These are phyloP conservation scores for Hortaea werneckii DNA, from an alignment of 2,329 filamentous ascomycete genomes.

Conservation along the genomic window DNA sequence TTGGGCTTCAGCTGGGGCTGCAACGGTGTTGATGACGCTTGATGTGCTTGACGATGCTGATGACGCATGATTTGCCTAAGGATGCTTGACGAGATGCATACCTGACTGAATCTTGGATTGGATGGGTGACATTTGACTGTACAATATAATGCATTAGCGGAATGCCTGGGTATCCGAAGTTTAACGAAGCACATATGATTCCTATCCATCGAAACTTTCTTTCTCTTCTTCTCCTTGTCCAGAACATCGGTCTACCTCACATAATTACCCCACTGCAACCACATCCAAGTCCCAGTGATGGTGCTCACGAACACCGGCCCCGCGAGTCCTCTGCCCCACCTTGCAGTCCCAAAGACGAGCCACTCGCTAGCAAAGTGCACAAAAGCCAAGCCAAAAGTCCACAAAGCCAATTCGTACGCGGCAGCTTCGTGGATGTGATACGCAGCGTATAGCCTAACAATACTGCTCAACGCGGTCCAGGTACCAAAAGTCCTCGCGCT, in stretches of 20 bases:
- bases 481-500: constrained; percentile 74
- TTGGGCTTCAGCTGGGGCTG: no score
- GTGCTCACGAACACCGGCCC: constrained; percentile 50
- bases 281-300: constrained; percentile 51
- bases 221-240: no score
- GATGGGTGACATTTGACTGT: no score
- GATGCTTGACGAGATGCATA: no score
- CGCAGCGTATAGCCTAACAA: constrained; percentile 72
- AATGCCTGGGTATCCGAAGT: no score
- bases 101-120: no score
- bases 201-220: no score
- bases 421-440: constrained; percentile 65
- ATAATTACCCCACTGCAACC: constrained; percentile 46
- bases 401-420: constrained; percentile 70
- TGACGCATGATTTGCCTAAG: no score
- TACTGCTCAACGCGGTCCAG: constrained; percentile 70
- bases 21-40: no score
- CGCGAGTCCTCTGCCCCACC: constrained; percentile 49
- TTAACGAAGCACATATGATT: no score
- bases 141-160: no score
- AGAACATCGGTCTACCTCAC: constrained; percentile 4
- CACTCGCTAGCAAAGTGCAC: constrained; percentile 74
- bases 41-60: no score
- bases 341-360: constrained; percentile 66
- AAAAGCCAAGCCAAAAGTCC: constrained; percentile 71